Base-by-base conservation (phyloP, 139 green algal genomes). In the Chlorella sp. region DNA sequence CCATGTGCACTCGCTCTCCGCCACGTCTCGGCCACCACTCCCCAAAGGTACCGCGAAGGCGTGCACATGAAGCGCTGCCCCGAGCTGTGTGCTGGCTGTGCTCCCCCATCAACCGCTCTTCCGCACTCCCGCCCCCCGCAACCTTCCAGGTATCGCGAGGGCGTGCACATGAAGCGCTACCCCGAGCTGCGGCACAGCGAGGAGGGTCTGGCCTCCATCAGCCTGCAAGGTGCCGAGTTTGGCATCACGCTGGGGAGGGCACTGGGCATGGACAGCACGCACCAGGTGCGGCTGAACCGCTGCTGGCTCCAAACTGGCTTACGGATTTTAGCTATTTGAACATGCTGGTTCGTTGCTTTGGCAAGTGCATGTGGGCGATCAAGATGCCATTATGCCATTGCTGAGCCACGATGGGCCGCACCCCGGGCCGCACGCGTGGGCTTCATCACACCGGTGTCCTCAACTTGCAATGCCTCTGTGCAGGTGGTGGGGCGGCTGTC, bases 401-500 rank as follows among this genome's bases (percentile, higher is more conserved):
- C n/a, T n/a, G n/a, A n/a, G n/a, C n/a, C n/a, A n/a, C n/a, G n/a
- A n/a, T n/a, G n/a, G n/a, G n/a, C n/a, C n/a, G n/a, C n/a, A n/a
- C n/a, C n/a, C n/a, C n/a, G n/a, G n/a, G n/a, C n/a, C n/a, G n/a
- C n/a, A n/a, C n/a, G n/a, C n/a, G n/a, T n/a, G n/a, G n/a, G n/a
- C n/a, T n/a, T n/a, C n/a, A n/a, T n/a, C n/a, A n/a, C n/a, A n/a
- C n/a, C n/a, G n/a, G n/a, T n/a, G n/a, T n/a, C n/a, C n/a, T n/a
- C n/a, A n/a, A n/a, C n/a, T n/a, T n/a, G n/a, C n/a, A n/a, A n/a
- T n/a, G n/a, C n/a, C n/a, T 30, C 11, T 54, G 1, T 75, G 65
- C 90, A 95, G 92, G 93, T 95, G 38, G 90, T 95, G 56, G 93
- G 93, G 1, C 85, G 86, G 4, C 75, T 95, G 19, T 75, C 83